Conservation (phyloP, 2,329 filamentous ascomycete genomes). For the Paraphaeosphaeria minitans region DNA sequence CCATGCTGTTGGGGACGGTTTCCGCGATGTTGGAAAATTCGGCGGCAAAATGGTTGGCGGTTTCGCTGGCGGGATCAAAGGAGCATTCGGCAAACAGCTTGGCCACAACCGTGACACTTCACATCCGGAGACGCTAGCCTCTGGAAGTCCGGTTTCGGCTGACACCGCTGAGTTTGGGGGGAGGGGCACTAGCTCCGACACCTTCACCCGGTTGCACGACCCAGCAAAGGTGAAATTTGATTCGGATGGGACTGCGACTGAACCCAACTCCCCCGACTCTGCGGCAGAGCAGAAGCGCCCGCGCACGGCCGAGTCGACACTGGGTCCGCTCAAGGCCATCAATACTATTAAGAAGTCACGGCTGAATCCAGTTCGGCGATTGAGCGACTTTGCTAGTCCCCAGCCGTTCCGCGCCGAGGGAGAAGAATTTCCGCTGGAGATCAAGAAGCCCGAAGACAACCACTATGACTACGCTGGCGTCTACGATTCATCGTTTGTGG, state of each 20-base stretch:
- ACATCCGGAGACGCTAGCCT: conserved; percentile 23
- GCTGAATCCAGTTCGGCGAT: conserved; percentile 30
- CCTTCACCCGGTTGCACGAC: conserved; percentile 35
- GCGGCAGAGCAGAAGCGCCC: conserved; percentile 25
- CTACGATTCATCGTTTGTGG: conserved; percentile 37
- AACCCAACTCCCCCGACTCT: conserved; percentile 30
- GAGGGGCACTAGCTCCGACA: conserved; percentile 40
- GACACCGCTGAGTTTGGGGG: conserved; percentile 32
- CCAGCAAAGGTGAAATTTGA: conserved; percentile 31
- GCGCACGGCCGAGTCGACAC: conserved; percentile 17
- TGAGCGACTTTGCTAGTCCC: conserved; percentile 51
- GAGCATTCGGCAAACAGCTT: conserved; percentile 35
- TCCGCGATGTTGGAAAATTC: conserved; percentile 56
- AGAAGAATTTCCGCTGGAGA: conserved; percentile 43
- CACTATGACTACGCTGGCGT: conserved; percentile 39
- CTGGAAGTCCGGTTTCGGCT: conserved; percentile 34
- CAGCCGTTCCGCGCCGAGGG: conserved; percentile 49
- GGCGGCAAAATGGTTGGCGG: conserved; percentile 48
- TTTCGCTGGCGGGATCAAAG: conserved; percentile 47
- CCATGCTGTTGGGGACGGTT: conserved; percentile 50
- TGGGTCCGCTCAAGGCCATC: conserved; percentile 23
- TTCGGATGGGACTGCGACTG: conserved; percentile 26
- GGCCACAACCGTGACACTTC: conserved; percentile 17
- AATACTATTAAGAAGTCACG: conserved; percentile 32
- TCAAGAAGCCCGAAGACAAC: conserved; percentile 30